Conservation (phyloP, 108 stramenopile species). For the Parietichytrium sp. region DNA sequence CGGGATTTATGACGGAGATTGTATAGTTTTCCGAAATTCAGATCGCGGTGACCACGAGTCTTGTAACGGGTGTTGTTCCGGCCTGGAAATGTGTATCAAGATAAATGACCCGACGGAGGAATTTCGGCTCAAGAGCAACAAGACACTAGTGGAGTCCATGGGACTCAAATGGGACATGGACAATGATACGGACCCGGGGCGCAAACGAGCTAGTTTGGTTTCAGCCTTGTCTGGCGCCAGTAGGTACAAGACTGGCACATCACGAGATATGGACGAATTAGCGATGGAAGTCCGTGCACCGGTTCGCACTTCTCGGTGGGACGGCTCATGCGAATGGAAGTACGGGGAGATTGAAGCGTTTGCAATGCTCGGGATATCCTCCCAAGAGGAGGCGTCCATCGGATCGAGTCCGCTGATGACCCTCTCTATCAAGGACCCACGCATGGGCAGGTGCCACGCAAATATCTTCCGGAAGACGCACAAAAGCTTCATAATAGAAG, state of each 20-base stretch:
- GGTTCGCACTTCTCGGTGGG: slow-evolving; percentile 21
- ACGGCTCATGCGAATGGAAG: not conserved
- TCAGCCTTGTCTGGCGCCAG: too few relatives aligned
- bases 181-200: too few relatives aligned
- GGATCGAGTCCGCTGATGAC: slow-evolving; percentile 5
- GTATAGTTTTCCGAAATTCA: not conserved
- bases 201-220: too few relatives aligned
- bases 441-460: slow-evolving; percentile 24
- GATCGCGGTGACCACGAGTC: not conserved
- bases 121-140: slow-evolving; percentile 19
- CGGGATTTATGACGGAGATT: not conserved
- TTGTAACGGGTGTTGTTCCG: not conserved
- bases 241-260: too few relatives aligned
- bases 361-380: not conserved
- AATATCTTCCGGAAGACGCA: not conserved
- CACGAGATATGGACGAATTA: not conserved
- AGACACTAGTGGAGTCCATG: not conserved
- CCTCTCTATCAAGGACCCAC: slow-evolving; percentile 15
- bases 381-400: not conserved
- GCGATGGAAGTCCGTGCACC: slow-evolving; percentile 27
- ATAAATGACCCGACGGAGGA: slow-evolving; percentile 10
- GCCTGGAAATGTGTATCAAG: not conserved
- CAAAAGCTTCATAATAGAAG: not conserved
- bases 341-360: not conserved
- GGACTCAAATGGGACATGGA: slow-evolving; percentile 25